Conservation (phyloP, 108 stramenopile species). For the Pseudonitzschia pungens region DNA sequence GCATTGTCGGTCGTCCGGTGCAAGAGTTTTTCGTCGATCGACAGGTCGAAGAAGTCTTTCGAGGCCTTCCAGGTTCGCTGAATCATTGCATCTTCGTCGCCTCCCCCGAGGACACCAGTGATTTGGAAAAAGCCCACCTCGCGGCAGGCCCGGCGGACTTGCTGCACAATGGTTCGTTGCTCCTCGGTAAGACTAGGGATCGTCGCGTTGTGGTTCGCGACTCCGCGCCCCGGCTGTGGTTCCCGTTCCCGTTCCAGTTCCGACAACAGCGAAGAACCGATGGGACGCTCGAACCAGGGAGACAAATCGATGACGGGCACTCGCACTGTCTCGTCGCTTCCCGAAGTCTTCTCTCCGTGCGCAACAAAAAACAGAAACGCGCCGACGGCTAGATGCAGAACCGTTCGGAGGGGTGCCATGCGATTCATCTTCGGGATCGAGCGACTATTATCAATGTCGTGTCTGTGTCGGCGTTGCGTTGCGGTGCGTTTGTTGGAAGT, state of each 20-base stretch:
- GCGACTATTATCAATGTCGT: too few species aligned
- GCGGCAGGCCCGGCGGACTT: constrained; percentile 55
- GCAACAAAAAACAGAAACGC: background rate
- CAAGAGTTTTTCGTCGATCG: constrained; percentile 41
- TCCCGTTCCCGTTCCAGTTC: background rate
- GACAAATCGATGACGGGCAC: constrained; percentile 28
- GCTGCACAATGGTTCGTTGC: constrained; percentile 41
- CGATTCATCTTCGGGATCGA: too few species aligned
- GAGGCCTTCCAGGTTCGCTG: constrained; percentile 49
- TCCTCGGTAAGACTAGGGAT: constrained; percentile 9
- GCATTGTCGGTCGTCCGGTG: constrained; percentile 34
- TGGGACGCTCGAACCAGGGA: constrained; percentile 15
- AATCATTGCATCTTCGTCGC: constrained; percentile 42
- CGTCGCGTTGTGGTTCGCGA: background rate
- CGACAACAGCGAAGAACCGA: background rate
- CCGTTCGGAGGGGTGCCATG: too few species aligned
- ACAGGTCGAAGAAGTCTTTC: constrained; percentile 69
- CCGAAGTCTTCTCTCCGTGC: background rate
- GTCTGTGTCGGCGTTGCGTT: too few species aligned
- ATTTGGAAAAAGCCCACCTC: constrained; percentile 81
- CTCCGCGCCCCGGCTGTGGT: background rate
- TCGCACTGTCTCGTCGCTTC: background rate
- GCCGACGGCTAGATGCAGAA: background rate
- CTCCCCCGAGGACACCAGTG: constrained; percentile 39
- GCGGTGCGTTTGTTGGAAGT: too few species aligned